Evolutionary conservation across 1,284 basidiomycete species (phyloP).

Genomic region (Chondrostereum purpureum): DNA sequence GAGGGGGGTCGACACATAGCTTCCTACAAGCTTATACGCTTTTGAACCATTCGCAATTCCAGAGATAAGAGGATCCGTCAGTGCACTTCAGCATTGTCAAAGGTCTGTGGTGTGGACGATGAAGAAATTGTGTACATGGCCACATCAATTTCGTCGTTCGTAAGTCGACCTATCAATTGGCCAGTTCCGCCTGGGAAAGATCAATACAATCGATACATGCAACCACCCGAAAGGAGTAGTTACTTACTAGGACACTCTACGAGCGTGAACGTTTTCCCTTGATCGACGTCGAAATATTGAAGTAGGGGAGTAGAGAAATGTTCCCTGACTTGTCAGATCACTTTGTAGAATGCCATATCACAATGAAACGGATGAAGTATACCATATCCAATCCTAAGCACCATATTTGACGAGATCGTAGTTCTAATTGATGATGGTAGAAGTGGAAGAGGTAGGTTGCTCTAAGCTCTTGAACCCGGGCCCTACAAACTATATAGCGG

Average conservation of each 20-base stretch:
- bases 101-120: background rate
- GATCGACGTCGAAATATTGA: conserved; percentile 64
- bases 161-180: conserved; percentile 79
- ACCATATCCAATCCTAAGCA: conserved; percentile 42
- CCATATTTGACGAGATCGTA: conserved; percentile 21
- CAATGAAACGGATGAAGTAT: conserved; percentile 6
- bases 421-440: background rate
- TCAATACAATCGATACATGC: conserved; percentile 3
- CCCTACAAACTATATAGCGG: no score
- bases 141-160: conserved; percentile 83
- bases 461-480: no score
- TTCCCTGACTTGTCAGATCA: conserved; percentile 70
- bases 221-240: background rate
- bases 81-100: conserved; percentile 48
- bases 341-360: no score
- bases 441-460: no score
- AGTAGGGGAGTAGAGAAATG: conserved; percentile 89
- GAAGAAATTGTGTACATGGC: conserved; percentile 58
- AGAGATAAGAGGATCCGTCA: conserved; percentile 91
- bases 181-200: conserved; percentile 72
- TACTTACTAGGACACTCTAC: conserved; percentile 85
- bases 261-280: conserved; percentile 67
- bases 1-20: conserved; percentile 84
- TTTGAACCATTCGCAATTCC: conserved; percentile 86
- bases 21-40: conserved; percentile 88